Evolutionary conservation across 257 asterid genomes (phyloP).

Genomic region (Knoxia roxburghii): DNA sequence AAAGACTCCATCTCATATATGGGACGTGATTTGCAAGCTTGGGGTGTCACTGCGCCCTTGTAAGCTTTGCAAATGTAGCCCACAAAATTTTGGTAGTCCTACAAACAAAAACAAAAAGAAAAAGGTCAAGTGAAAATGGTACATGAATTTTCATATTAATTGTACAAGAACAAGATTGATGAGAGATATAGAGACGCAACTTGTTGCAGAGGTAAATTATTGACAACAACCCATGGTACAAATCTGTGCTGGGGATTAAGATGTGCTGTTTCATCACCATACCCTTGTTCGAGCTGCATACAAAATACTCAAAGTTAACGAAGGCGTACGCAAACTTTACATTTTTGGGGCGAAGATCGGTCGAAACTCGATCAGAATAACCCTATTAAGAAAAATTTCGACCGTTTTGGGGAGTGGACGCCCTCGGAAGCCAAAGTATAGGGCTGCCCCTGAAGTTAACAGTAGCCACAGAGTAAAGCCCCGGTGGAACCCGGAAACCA

Average conservation of each 20-base stretch:
- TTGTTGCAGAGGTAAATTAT: conserved; percentile 62
- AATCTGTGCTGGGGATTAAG: conserved; percentile 72
- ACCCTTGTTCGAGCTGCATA: conserved; percentile 58
- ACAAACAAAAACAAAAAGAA: conserved; percentile 17
- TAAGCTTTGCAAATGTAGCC: conserved; percentile 63
- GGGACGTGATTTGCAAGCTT: conserved; percentile 44
- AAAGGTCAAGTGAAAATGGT: not conserved
- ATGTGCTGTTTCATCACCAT: conserved; percentile 62
- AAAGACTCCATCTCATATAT: conserved; percentile 23
- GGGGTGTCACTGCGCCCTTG: conserved; percentile 43
- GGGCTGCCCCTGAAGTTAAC: too few relatives aligned
- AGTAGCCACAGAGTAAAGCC: too few relatives aligned
- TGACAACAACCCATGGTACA: conserved; percentile 90
- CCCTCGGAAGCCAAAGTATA: too few relatives aligned
- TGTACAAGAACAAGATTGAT: too few relatives aligned
- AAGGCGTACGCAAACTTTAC: too few relatives aligned
- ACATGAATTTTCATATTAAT: too few relatives aligned
- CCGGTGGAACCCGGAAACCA: not conserved
- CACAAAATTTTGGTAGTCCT: conserved; percentile 67
- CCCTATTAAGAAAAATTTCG: too few relatives aligned
- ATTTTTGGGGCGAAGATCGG: too few relatives aligned
- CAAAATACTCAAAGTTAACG: not conserved
- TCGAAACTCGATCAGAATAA: too few relatives aligned
- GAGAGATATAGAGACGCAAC: conserved; percentile 29
- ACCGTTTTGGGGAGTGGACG: too few relatives aligned